Percentiles rank a stretch among this genome's conserved stretches.
These are phyloP conservation scores for Podila epicladia DNA, from an alignment of 192 early-diverging fungal genomes.

Conservation along the genomic window DNA sequence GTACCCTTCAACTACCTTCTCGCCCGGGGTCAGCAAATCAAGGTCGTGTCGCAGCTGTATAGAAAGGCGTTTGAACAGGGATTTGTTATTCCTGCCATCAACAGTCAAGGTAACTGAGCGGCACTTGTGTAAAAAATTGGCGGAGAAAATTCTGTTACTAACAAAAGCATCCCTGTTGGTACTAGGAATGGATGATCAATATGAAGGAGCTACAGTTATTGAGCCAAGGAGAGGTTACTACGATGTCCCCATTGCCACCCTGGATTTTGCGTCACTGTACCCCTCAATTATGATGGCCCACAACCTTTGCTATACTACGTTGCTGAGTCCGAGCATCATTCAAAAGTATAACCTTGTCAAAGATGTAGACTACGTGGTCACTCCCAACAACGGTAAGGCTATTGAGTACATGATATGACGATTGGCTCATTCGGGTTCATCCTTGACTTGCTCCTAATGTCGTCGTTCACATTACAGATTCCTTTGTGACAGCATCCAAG, in stretches of 20 bases:
- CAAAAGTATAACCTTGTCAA: conserved; percentile 71
- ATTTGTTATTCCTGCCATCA: conserved; percentile 90
- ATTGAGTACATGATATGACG: not conserved
- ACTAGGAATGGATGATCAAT: conserved; percentile 83
- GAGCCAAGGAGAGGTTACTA: conserved; percentile 95
- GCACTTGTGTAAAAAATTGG: not conserved
- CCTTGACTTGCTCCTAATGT: not conserved
- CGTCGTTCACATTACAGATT: conserved; percentile 55
- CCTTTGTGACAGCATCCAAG: conserved; percentile 82
- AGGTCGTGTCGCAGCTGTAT: conserved; percentile 97
- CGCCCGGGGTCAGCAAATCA: conserved; percentile 96
- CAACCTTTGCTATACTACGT: conserved; percentile 97
- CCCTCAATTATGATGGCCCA: conserved; percentile 99
- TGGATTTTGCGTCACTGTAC: conserved; percentile 98
- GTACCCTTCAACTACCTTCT: conserved; percentile 95
- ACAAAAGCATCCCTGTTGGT: not conserved
- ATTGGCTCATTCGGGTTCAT: not conserved
- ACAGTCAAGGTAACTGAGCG: conserved; percentile 69
- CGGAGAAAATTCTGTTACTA: not conserved
- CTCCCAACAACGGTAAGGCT: conserved; percentile 83
- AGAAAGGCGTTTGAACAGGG: conserved; percentile 84
- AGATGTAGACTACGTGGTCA: conserved; percentile 87
- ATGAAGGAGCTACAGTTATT: conserved; percentile 96
- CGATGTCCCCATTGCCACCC: conserved; percentile 94
- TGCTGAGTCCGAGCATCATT: conserved; percentile 67